Evolutionary conservation across 768 basidiomycete genomes (phyloP), one percentile per base, ranked within the genome.

Genomic region (Kwoniella sp.): DNA sequence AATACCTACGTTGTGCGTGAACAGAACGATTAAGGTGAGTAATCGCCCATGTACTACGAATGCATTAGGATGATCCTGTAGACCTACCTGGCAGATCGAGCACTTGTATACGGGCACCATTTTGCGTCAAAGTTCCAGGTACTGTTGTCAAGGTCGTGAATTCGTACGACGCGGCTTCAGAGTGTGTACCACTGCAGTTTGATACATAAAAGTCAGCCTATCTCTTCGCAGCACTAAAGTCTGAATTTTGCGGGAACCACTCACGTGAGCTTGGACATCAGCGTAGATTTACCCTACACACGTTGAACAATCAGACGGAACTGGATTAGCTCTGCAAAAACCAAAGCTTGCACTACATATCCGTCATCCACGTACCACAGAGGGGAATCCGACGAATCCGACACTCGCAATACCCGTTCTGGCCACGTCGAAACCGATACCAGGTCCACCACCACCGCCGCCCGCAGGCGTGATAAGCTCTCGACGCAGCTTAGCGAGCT

Each of bases 61-160:
- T 3, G 25, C 48, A 34, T 30, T 30, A 29, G 30, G 20, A n/a
- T n/a, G n/a, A n/a, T n/a, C n/a, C n/a, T n/a, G n/a, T 8, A n/a
- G 1, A 83, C 89, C 76, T 74, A 91, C 91, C 76, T 41, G 76
- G 93, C 63, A 94, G 82, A 84, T 94, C 92, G 13, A 94, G 84
- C 68, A 97, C 93, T 74, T 97, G 95, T 73, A 97, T 93, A 30
- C 93, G 92, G 23, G 95, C 93, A 30, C 95, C 95, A 71, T 97
- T 94, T 1, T 96, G 91, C 76, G 90, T 92, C 52, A 99, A 74
- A 0, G 93, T 96, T 38, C 94, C 94, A 15, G 94, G 94, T 5
- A 97, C 93, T 17, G 94, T 97, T 4, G 92, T 94, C 29, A 94
- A 87, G 1, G 92, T 83, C n/a, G 95, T 98, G 83, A 98, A 99